phyloP scores from a whole-genome alignment of 306 rosid genomes.

The Acmispon strigosus region DNA sequence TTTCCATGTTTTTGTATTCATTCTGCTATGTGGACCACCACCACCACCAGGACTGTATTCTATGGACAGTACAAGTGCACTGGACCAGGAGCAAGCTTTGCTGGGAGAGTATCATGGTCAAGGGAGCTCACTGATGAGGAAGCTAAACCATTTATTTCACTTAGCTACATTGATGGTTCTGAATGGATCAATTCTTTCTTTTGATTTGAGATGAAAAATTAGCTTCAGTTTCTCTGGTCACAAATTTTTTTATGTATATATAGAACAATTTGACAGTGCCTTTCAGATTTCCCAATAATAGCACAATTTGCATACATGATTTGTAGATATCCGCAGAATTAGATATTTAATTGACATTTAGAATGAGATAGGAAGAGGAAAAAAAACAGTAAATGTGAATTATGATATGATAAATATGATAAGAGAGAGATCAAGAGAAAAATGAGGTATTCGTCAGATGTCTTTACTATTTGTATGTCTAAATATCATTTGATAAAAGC shows the following conservation, averaged over 20 bases:
- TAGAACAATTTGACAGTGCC: not conserved
- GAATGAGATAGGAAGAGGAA: no score
- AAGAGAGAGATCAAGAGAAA: no score
- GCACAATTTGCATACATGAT: no score
- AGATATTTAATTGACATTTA: no score
- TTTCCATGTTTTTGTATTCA: not conserved
- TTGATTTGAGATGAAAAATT: not conserved
- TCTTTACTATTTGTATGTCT: no score
- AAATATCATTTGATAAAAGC: no score
- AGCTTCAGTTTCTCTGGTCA: not conserved
- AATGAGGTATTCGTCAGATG: no score
- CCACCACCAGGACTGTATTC: conserved; percentile 55
- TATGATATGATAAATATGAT: no score
- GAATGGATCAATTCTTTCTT: conserved; percentile 33
- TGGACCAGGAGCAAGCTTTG: conserved; percentile 64
- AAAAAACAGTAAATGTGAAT: no score
- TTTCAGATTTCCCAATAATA: not conserved
- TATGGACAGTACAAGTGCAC: conserved; percentile 73
- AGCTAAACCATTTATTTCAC: conserved; percentile 63
- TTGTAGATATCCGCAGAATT: no score
- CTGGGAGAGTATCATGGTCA: conserved; percentile 71
- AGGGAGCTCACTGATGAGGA: conserved; percentile 60
- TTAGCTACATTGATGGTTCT: conserved; percentile 47
- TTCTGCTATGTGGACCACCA: conserved; percentile 18
- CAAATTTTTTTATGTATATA: conserved; percentile 9